Evolutionary conservation across 1,284 basidiomycete genomes (phyloP).

Genomic region (Quambalaria eucalypti): DNA sequence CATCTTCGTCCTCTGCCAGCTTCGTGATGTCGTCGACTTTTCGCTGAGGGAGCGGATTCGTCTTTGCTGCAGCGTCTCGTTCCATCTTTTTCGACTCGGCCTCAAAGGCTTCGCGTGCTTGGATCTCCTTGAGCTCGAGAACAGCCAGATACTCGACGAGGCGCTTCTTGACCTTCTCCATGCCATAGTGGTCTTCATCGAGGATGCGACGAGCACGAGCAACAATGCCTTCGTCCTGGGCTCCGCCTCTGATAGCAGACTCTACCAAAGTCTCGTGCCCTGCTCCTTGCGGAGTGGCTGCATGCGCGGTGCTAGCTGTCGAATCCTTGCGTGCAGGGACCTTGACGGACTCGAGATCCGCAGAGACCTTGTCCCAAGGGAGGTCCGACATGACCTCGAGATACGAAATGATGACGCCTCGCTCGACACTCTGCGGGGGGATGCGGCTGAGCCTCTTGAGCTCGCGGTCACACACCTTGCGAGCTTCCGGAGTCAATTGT

Average conservation of each 20-base stretch:
- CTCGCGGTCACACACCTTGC: constrained; percentile 42
- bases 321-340: background rate
- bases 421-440: constrained; percentile 43
- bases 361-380: constrained; percentile 42
- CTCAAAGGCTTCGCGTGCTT: constrained; percentile 31
- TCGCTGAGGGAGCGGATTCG: constrained; percentile 8
- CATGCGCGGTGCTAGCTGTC: background rate
- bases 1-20: constrained; percentile 5
- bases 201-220: constrained; percentile 41
- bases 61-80: background rate
- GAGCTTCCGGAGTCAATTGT: constrained; percentile 35
- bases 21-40: constrained; percentile 4
- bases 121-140: constrained; percentile 47
- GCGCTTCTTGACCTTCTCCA: constrained; percentile 50
- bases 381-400: constrained; percentile 47
- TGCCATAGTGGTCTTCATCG: constrained; percentile 50
- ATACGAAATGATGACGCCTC: constrained; percentile 45
- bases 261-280: background rate
- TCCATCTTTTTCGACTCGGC: constrained; percentile 5
- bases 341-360: constrained; percentile 15
- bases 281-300: background rate
- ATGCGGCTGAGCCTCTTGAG: constrained; percentile 42
- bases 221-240: constrained; percentile 29
- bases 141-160: constrained; percentile 50
- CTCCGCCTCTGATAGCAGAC: constrained; percentile 10